Conservation (phyloP, 2,329 filamentous ascomycete species). For the Fusarium verticillioides region DNA sequence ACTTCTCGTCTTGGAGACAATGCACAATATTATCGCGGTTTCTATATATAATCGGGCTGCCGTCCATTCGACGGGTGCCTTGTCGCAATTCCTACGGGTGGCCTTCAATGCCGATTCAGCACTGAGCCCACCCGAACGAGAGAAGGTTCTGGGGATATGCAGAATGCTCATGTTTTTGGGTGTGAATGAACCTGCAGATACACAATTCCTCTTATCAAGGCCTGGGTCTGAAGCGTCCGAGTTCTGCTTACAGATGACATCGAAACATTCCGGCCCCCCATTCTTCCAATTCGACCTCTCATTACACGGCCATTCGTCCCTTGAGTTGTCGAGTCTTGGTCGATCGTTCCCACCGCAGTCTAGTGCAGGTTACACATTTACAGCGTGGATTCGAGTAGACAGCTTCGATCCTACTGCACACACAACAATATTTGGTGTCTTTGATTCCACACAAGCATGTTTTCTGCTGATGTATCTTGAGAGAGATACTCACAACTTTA, state of each 20-base stretch:
- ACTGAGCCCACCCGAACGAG: slow-evolving; percentile 66
- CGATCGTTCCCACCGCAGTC: slow-evolving; percentile 84
- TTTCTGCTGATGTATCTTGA: slow-evolving; percentile 95
- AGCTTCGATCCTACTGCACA: slow-evolving; percentile 85
- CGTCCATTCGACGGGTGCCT: slow-evolving; percentile 77
- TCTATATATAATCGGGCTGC: slow-evolving; percentile 77
- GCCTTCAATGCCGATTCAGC: slow-evolving; percentile 65
- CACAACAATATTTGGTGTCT: slow-evolving; percentile 95
- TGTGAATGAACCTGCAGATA: slow-evolving; percentile 83
- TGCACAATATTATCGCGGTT: slow-evolving; percentile 66
- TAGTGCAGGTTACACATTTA: slow-evolving; percentile 87
- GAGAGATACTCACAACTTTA: slow-evolving; percentile 91
- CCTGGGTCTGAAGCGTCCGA: slow-evolving; percentile 67
- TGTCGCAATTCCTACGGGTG: slow-evolving; percentile 73
- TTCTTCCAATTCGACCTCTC: slow-evolving; percentile 96
- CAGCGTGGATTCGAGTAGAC: slow-evolving; percentile 90
- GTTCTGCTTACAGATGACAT: slow-evolving; percentile 79
- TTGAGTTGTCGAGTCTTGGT: slow-evolving; percentile 89
- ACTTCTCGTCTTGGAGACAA: slow-evolving; percentile 72
- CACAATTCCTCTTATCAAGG: slow-evolving; percentile 74
- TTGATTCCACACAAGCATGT: slow-evolving; percentile 90
- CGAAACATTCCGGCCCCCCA: slow-evolving; percentile 78
- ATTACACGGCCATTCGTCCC: slow-evolving; percentile 85
- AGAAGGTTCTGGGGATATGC: slow-evolving; percentile 73
- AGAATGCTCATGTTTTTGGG: slow-evolving; percentile 78